phyloP scores from a whole-genome alignment of 75 land plant species.

The Isoetes taiwanensis region DNA sequence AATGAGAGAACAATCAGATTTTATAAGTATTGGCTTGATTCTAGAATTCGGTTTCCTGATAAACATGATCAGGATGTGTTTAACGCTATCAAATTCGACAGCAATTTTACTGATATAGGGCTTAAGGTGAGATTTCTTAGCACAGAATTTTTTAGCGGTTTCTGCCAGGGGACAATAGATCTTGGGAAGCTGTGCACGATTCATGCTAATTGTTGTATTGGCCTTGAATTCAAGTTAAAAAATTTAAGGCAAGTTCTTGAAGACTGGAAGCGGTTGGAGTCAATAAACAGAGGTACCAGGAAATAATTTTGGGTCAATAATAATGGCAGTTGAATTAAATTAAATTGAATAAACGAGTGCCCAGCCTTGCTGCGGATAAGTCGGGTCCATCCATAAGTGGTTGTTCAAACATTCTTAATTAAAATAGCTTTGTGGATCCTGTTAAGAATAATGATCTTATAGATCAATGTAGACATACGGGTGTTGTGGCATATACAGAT shows the following conservation, averaged over 20 bases:
- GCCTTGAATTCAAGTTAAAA: not conserved
- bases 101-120: not conserved
- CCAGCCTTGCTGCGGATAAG: too few species aligned
- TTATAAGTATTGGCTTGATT: not conserved
- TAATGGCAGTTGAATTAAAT: too few species aligned
- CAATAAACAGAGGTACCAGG: too few species aligned
- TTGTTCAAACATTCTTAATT: too few species aligned
- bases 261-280: not conserved
- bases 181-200: not conserved
- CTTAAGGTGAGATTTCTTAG: not conserved
- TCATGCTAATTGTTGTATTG: slow-evolving; percentile 1
- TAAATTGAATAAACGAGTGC: too few species aligned
- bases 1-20: not conserved
- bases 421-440: too few species aligned
- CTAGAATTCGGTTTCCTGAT: not conserved
- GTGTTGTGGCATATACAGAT: too few species aligned
- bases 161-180: not conserved
- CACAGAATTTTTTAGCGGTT: not conserved
- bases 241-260: not conserved
- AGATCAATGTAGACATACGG: too few species aligned
- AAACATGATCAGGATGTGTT: not conserved
- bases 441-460: too few species aligned
- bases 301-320: too few species aligned
- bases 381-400: too few species aligned
- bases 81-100: not conserved